Evolutionary conservation across 371 early-diverging fungal genomes (phyloP).

Genomic region (Apophysomyces ossiformis): DNA sequence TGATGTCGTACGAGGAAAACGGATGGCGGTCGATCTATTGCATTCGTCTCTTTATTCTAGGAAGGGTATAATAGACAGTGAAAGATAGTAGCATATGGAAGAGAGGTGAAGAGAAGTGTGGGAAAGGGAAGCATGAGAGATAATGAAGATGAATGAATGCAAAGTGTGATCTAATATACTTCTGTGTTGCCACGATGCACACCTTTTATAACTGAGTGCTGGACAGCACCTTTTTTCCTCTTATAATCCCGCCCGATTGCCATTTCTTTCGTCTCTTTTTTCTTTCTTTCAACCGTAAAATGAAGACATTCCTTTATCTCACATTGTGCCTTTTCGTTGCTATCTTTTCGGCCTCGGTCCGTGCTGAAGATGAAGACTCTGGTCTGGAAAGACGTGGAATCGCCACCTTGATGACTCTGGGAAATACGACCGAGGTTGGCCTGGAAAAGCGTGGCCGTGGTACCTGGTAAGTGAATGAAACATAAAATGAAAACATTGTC

Average conservation of each 20-base stretch:
- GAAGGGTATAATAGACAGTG: neutral
- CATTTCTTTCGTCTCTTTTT: constrained; percentile 10
- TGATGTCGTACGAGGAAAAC: constrained; percentile 1
- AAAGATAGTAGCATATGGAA: neutral
- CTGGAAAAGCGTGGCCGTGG: constrained; percentile 46
- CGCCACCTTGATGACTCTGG: constrained; percentile 38
- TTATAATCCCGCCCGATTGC: constrained; percentile 12
- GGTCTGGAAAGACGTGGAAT: constrained; percentile 36
- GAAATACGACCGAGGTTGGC: constrained; percentile 23
- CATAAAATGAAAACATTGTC: neutral
- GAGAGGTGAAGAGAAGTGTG: neutral
- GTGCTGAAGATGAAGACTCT: constrained; percentile 13
- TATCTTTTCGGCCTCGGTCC: constrained; percentile 14
- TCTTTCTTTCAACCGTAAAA: neutral
- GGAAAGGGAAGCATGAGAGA: neutral
- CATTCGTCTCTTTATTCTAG: neutral
- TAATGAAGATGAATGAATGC: neutral
- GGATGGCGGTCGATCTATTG: neutral
- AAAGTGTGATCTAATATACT: constrained; percentile 10
- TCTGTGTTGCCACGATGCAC: constrained; percentile 15
- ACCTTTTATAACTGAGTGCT: neutral
- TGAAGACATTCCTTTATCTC: constrained; percentile 10
- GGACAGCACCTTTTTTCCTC: constrained; percentile 15
- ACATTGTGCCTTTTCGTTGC: constrained; percentile 14
- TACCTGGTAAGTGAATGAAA: constrained; percentile 41